Evolutionary conservation across 176 grass and related monocot genomes (phyloP), one percentile per base, ranked within the genome.

Genomic region (Tuctoria greenei): DNA sequence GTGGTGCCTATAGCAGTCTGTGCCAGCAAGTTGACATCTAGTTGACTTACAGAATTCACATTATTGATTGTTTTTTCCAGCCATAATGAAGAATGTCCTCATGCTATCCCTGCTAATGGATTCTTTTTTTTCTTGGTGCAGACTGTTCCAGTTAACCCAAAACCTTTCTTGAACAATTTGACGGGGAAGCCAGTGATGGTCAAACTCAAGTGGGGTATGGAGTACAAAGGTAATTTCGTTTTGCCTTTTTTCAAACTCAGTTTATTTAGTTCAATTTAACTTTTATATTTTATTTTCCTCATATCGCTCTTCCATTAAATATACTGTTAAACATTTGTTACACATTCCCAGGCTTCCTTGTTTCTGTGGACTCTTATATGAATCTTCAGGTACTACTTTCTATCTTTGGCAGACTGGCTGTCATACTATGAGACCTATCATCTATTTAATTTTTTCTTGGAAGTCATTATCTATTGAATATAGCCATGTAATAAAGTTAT

Each of bases 161-260:
- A 98, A 37, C 95, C 91, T 72, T 98, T 98, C 88, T 87, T 98
- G 49, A 98, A 89, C 88, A 98, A 94, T 52, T 70, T 98, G 71
- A 93, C 91, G 15, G 88, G 95, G 23, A 98, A 92, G 79, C 79
- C 79, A 66, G 95, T 92, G 36, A 90, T 94, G 79, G 91, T 97
- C 60, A 98, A 97, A 83, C 75, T 94, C 40, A 98, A 98, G 76
- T 98, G 95, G 95, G 95, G 95, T 52, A 98, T 98, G 95, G 95
- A 98, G 69, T 94, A 98, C 68, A 98, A 94, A 93, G 95, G 94
- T 97, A 82, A 80, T 40, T 28, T 83, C 6, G 63, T 7, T n/a
- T 5, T 34, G 59, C 6, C 13, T 8, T 24, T 62, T 57, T 55
- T 78, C 16, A 16, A 61, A 63, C 16, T 50, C 38, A 80, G 8